Evolutionary conservation across 2,329 filamentous ascomycete species (phyloP).

Genomic region (Trichoderma endophyticum): DNA sequence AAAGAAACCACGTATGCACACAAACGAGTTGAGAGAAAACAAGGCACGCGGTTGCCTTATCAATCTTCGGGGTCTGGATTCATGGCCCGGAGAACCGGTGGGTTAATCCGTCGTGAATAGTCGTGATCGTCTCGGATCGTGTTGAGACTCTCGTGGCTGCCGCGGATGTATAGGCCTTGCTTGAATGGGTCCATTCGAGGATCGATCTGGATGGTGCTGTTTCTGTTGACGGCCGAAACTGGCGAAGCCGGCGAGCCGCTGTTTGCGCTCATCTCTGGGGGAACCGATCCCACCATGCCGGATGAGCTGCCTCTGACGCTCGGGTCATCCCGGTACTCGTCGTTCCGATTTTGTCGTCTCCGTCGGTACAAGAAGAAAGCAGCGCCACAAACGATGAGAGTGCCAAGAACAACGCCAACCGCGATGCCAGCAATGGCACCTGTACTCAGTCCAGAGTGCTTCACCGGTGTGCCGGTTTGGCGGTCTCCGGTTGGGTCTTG

Average conservation of each 20-base stretch:
- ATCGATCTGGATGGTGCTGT: slow-evolving; percentile 56
- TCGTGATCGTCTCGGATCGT: slow-evolving; percentile 64
- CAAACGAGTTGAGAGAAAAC: neutral
- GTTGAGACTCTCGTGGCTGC: slow-evolving; percentile 61
- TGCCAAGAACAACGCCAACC: slow-evolving; percentile 46
- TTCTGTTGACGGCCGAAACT: slow-evolving; percentile 46
- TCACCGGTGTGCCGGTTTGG: slow-evolving; percentile 19
- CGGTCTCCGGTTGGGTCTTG: slow-evolving; percentile 22
- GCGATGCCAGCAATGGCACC: slow-evolving; percentile 53
- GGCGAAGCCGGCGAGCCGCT: slow-evolving; percentile 32
- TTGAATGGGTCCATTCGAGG: slow-evolving; percentile 62
- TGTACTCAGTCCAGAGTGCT: slow-evolving; percentile 36
- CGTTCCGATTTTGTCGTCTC: slow-evolving; percentile 43
- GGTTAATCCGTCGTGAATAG: slow-evolving; percentile 59
- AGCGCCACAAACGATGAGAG: slow-evolving; percentile 38
- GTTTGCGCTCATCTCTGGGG: slow-evolving; percentile 39
- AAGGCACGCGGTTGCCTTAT: neutral
- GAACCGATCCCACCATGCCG: slow-evolving; percentile 45
- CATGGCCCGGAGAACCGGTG: slow-evolving; percentile 57
- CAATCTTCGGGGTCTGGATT: slow-evolving; percentile 53
- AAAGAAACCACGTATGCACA: slow-evolving; percentile 4
- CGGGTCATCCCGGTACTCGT: slow-evolving; percentile 43
- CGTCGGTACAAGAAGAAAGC: slow-evolving; percentile 44
- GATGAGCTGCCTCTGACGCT: slow-evolving; percentile 51
- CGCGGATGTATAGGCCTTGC: slow-evolving; percentile 53